A percentile compares a stretch with the other conserved stretches of the same genome.
Evolutionary conservation across 2,329 filamentous ascomycete genomes (phyloP).

Genomic region (Apiospora saccharicola): DNA sequence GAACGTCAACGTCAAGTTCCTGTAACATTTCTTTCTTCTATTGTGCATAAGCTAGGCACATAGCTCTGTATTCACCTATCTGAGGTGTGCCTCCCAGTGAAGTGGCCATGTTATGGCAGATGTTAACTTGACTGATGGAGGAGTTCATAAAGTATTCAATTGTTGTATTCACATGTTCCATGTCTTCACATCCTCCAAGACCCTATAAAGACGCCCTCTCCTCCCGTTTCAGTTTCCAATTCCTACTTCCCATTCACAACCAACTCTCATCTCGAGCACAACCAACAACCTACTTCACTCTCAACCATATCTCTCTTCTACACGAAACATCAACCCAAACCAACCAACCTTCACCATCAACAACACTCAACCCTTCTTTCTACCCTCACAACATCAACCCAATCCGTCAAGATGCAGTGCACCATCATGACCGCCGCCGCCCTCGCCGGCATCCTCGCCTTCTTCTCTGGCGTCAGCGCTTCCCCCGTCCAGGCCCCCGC

Average conservation of each 20-base stretch:
- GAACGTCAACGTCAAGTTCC: not conserved
- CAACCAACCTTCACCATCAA: not conserved
- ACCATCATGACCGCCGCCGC: not conserved
- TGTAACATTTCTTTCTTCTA: not conserved
- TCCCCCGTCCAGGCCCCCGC: not conserved
- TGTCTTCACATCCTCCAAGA: not conserved
- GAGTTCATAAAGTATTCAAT: not conserved
- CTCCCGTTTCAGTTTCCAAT: not conserved
- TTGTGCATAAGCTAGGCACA: not conserved
- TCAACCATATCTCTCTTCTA: not conserved
- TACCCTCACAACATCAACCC: not conserved
- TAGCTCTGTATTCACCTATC: not conserved
- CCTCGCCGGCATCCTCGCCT: not conserved
- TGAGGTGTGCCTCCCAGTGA: not conserved
- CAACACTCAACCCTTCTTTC: not conserved
- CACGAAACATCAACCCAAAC: not conserved
- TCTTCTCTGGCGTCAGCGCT: not conserved
- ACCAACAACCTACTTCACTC: not conserved
- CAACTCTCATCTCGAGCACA: not conserved
- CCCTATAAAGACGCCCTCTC: not conserved
- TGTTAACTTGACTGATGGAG: not conserved
- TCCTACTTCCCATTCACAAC: not conserved
- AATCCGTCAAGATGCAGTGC: not conserved
- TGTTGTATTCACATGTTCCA: not conserved
- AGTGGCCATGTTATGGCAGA: not conserved